A percentile compares a stretch with the other conserved stretches of the same genome.
Conservation (phyloP, 345 rosid genomes). For the Anastatica hierochuntica region DNA sequence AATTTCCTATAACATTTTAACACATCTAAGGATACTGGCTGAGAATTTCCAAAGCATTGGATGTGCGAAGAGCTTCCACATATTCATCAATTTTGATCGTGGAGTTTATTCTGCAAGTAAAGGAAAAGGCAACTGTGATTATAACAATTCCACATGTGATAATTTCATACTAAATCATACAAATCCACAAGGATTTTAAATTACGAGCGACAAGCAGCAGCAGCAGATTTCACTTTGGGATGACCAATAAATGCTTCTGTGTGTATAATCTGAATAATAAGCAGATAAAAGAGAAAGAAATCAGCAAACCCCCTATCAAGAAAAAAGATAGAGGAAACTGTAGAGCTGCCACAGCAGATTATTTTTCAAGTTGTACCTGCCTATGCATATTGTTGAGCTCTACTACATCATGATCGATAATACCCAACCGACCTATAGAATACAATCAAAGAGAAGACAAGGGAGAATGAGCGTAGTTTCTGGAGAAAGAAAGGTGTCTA, state of each 20-base stretch:
- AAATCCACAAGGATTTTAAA: constrained; percentile 16
- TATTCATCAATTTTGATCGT: constrained; percentile 60
- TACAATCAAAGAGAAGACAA: too few species aligned
- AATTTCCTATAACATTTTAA: neutral
- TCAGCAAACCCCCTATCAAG: too few species aligned
- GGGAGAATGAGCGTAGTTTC: too few species aligned
- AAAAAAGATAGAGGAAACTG: neutral
- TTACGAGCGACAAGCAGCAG: constrained; percentile 77
- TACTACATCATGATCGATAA: constrained; percentile 89
- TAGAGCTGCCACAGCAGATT: neutral
- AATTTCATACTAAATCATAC: neutral
- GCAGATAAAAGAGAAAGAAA: neutral
- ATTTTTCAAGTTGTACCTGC: constrained; percentile 47
- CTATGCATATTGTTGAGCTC: constrained; percentile 98
- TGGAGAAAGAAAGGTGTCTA: too few species aligned
- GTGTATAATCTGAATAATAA: constrained; percentile 65
- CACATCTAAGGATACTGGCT: constrained; percentile 78
- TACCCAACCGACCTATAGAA: constrained; percentile 65
- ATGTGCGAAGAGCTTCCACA: constrained; percentile 67
- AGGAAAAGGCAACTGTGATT: neutral
- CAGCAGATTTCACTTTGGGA: constrained; percentile 87
- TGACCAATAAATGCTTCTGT: constrained; percentile 86
- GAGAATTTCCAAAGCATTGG: constrained; percentile 82
- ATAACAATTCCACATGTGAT: neutral
- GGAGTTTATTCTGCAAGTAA: constrained; percentile 59